phyloP scores from a whole-genome alignment of 139 green algal species.

The Micractinium conductrix region DNA sequence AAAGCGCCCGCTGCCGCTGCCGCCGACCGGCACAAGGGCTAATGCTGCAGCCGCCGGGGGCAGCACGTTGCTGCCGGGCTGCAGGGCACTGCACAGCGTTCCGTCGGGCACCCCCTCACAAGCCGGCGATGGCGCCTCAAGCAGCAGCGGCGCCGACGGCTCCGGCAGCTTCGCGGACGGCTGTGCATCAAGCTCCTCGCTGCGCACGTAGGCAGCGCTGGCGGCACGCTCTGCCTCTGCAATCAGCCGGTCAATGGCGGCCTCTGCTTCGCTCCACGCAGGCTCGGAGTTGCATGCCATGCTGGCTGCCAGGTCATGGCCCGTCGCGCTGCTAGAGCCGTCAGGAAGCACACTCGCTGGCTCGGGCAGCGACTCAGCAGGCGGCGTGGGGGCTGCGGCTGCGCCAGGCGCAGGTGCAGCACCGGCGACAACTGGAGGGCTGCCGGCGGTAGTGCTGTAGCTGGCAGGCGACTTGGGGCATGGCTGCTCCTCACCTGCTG shows the following conservation, averaged over 20 bases:
- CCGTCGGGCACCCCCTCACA: not conserved
- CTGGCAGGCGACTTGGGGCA: too few species aligned
- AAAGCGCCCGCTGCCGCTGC: not conserved
- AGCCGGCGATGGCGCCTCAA: too few species aligned
- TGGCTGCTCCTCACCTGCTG: not conserved
- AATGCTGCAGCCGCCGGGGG: not conserved
- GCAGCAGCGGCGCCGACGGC: too few species aligned
- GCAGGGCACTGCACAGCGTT: not conserved
- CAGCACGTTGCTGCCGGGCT: too few species aligned
- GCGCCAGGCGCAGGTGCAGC: too few species aligned
- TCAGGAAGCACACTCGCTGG: too few species aligned
- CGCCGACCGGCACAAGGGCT: too few species aligned
- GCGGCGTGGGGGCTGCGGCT: too few species aligned
- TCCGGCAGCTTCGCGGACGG: not conserved
- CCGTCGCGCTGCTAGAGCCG: not conserved
- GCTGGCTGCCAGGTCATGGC: not conserved
- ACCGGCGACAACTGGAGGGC: too few species aligned
- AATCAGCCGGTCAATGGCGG: constrained; percentile 13
- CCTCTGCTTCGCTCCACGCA: not conserved
- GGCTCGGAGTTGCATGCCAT: not conserved
- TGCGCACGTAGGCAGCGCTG: constrained; percentile 10
- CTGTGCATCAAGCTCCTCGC: too few species aligned
- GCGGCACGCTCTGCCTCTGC: constrained; percentile 16
- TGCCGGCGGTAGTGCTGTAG: not conserved
- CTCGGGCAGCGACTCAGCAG: not conserved